These are phyloP conservation scores for Aspergillus oerlinghausenensis DNA, from an alignment of 2,329 filamentous ascomycete species.

Conservation along the genomic window DNA sequence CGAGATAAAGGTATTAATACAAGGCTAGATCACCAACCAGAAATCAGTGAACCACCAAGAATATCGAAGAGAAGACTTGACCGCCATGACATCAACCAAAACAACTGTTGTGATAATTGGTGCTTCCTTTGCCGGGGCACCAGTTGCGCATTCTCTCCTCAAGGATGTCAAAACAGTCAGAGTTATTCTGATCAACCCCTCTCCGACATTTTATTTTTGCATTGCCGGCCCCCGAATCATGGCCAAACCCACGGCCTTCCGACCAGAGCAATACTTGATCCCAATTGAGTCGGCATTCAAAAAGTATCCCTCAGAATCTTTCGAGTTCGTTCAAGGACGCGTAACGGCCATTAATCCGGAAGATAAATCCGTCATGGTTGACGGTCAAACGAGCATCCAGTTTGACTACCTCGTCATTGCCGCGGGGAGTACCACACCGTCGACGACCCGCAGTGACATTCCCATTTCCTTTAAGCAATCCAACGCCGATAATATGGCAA, in stretches of 20 bases:
- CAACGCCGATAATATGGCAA: constrained; percentile 33
- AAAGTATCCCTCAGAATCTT: constrained; percentile 44
- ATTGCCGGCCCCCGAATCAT: constrained; percentile 52
- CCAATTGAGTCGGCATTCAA: constrained; percentile 49
- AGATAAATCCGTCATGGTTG: constrained; percentile 42
- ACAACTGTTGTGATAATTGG: constrained; percentile 33
- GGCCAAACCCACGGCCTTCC: constrained; percentile 45
- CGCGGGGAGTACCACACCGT: constrained; percentile 48
- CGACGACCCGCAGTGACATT: constrained; percentile 31
- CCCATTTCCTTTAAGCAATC: constrained; percentile 41
- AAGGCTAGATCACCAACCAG: not conserved
- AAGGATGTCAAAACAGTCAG: constrained; percentile 34
- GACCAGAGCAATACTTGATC: constrained; percentile 45
- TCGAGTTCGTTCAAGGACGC: constrained; percentile 49
- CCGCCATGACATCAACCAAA: not conserved
- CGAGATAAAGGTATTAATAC: not conserved
- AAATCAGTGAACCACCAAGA: not conserved
- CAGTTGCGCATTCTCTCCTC: constrained; percentile 35
- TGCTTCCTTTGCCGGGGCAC: constrained; percentile 33
- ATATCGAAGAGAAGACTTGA: not conserved
- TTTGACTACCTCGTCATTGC: constrained; percentile 56
- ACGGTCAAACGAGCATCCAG: constrained; percentile 26
- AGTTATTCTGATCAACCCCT: constrained; percentile 52
- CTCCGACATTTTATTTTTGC: constrained; percentile 50
- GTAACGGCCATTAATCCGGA: constrained; percentile 45